Conservation (phyloP, 306 rosid species). For the Vigna reflexopilosa region DNA sequence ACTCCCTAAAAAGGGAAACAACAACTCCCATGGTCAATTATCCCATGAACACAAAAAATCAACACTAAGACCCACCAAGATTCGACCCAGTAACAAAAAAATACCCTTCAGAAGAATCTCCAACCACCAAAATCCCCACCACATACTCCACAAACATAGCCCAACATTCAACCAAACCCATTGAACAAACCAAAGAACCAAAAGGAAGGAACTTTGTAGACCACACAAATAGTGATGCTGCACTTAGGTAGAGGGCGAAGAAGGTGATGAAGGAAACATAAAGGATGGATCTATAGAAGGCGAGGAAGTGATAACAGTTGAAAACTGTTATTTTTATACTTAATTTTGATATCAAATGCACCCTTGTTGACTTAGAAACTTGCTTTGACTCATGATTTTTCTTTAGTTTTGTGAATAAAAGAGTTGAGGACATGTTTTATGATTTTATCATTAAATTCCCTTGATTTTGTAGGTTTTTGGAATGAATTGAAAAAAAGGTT, state of each 20-base stretch:
- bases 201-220: conserved; percentile 43
- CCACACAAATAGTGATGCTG: conserved; percentile 33
- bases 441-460: no score
- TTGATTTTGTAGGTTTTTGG: no score
- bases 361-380: no score
- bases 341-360: no score
- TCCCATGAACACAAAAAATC: conserved; percentile 40
- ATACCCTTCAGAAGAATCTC: conserved; percentile 44
- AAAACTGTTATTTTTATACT: no score
- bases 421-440: no score
- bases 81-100: conserved; percentile 33
- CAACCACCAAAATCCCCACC: conserved; percentile 44
- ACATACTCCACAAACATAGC: conserved; percentile 38
- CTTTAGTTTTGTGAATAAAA: no score
- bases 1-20: conserved; percentile 49
- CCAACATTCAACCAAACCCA: conserved; percentile 42
- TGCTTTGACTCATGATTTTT: no score
- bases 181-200: conserved; percentile 28
- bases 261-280: conserved; percentile 89
- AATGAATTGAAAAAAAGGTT: no score
- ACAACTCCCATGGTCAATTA: conserved; percentile 49
- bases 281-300: conserved; percentile 77
- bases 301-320: conserved; percentile 28
- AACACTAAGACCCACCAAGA: conserved; percentile 31
- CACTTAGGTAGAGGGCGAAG: conserved; percentile 72